Conservation (phyloP, 257 asterid genomes). For the Thymus quinquecostatus region DNA sequence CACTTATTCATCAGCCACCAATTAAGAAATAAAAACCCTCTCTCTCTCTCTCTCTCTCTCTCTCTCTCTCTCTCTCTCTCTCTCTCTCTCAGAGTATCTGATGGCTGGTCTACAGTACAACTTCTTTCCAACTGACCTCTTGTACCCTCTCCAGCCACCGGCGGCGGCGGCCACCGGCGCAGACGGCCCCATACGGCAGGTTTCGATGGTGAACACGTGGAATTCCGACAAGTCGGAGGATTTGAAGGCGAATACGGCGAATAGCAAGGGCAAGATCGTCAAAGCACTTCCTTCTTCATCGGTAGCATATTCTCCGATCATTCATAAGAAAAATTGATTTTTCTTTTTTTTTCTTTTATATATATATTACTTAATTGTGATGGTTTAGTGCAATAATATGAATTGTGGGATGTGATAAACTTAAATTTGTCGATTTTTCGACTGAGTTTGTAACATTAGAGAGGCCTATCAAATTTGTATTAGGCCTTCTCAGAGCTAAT, state of each 20-base stretch:
- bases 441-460: background rate
- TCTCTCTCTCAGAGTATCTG: background rate
- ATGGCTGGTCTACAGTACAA: constrained; percentile 49
- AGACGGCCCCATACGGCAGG: constrained; percentile 23
- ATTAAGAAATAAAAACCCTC: background rate
- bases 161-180: constrained; percentile 32
- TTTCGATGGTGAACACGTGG: constrained; percentile 32
- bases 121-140: constrained; percentile 43
- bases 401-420: background rate
- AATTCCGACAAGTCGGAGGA: constrained; percentile 30
- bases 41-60: background rate
- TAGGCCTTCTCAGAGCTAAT: constrained; percentile 24
- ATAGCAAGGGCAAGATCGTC: constrained; percentile 34
- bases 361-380: background rate
- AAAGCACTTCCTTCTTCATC: constrained; percentile 37
- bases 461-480: constrained; percentile 15
- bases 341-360: background rate
- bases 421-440: background rate
- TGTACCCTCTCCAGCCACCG: constrained; percentile 40
- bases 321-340: constrained; percentile 26
- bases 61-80: too few species aligned
- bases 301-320: constrained; percentile 20
- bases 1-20: constrained; percentile 22
- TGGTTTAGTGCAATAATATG: too few species aligned
- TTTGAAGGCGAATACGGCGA: constrained; percentile 7